Base-by-base conservation (phyloP, 2,329 filamentous ascomycete species). In the Pleoardoris graminearum region DNA sequence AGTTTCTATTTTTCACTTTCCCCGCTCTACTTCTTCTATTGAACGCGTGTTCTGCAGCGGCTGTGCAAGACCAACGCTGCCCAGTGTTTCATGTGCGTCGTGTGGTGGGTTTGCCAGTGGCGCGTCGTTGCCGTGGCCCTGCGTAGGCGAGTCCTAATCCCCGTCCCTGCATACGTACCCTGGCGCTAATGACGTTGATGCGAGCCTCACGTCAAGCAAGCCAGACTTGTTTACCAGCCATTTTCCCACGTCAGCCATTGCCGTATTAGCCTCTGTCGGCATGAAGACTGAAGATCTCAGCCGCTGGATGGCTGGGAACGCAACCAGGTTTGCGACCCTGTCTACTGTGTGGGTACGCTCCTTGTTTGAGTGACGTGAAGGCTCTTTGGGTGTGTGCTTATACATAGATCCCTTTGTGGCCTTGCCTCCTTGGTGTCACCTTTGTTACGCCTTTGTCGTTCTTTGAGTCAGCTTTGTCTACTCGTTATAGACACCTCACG, bases 291-390 rank as follows among this genome's bases (percentile, higher is more conserved):
- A 45, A 49, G 45, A 50, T 50, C 46, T 35, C 35, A 23, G 10
- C 30, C 11, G 16, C n/a, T 16, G 38, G 3, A 32, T 19, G 19
- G 27, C 16, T 42, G 22, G 16, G 25, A 60, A 51, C 45, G 50
- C 19, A 55, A 54, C 52, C 54, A 55, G 53, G 53, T 45, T 54
- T 59, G 45, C 42, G 47, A 19, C 21, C 44, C 35, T 35, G 47
- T 41, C 41, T 48, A 36, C n/a, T n/a, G n/a, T n/a, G n/a, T n/a
- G n/a, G n/a, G n/a, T n/a, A n/a, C n/a, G 36, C 16, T 45, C 58
- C 61, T 60, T 58, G 59, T 52, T 53, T 46, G 27, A 38, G 65
- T 67, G 65, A 67, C 65, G 65, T 66, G 19, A 57, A 59, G 44
- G 58, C 49, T 41, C 48, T 44, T 53, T 48, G 50, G 38, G 21